phyloP scores from a whole-genome alignment of 371 early-diverging fungal genomes.

The Rhizomucor pusillus region DNA sequence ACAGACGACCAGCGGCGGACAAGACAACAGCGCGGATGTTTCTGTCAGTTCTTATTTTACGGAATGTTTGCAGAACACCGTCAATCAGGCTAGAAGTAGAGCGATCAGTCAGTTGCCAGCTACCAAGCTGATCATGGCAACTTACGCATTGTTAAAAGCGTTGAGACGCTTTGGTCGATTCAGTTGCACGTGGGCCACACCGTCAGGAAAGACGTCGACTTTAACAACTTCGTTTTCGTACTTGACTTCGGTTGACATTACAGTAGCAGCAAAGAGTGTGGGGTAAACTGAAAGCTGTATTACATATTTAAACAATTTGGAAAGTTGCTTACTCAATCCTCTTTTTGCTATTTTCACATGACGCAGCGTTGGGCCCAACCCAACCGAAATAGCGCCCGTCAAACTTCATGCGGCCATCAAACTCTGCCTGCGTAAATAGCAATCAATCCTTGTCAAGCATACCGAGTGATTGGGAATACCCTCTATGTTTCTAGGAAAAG shows the following conservation, averaged over 20 bases:
- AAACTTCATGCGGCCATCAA: no score
- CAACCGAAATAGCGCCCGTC: no score
- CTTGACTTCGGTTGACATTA: conserved; percentile 7
- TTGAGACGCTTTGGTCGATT: conserved; percentile 83
- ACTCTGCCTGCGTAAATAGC: no score
- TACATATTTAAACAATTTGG: no score
- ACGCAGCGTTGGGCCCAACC: no score
- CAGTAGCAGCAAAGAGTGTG: no score
- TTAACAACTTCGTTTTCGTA: conserved; percentile 62
- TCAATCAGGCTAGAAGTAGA: conserved; percentile 16
- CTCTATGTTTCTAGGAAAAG: no score
- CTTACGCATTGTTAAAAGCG: conserved; percentile 65
- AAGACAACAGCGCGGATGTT: conserved; percentile 72
- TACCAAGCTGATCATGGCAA: neutral
- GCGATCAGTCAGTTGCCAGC: neutral
- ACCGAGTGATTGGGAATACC: no score
- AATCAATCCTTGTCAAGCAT: no score
- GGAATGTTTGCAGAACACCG: conserved; percentile 48
- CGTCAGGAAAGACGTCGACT: conserved; percentile 52
- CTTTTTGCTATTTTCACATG: no score
- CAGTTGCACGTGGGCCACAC: conserved; percentile 80
- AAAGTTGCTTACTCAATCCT: no score
- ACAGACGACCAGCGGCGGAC: conserved; percentile 70
- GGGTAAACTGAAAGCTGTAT: no score
- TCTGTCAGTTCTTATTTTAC: conserved; percentile 52